Base-by-base conservation (phyloP, 106 monocot species). In the Allium fistulosum region DNA sequence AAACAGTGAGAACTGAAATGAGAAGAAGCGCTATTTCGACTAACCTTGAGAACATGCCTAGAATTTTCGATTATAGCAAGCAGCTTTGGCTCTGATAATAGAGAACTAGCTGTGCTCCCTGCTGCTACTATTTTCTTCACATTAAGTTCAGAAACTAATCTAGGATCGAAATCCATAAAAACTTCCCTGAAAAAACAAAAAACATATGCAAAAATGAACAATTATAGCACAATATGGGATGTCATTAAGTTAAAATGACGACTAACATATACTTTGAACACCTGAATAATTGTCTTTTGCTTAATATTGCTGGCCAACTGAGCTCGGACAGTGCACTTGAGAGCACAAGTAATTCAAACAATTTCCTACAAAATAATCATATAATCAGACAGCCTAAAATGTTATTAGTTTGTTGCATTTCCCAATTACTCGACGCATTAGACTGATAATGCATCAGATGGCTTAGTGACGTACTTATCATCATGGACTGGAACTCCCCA, bases 401-500 rank as follows among this genome's bases (percentile, higher is more conserved):
- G 18, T 22, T 46, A 58, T 70, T 7, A 53, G 51, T 68, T 55
- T 68, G 53, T 28, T 51, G 11, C 53, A 68, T 55, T 53, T 68
- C 22, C 15, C 37, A 37, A 37, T 37, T 37, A 37, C 1, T 1
- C 0, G 37, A 37, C 1, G 2, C 37, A 37, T 37, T 37, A 2
- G 37, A 37, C 37, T 37, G 4, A 37, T 22, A 0, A 37, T 37
- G 37, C 37, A 37, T 37, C 37, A 37, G 37, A 37, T 1, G 37
- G 4, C 37, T 37, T 37, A 37, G 37, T 37, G 37, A 37, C 37
- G 1, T 82, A 88, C 88, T 69, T 82, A 60, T 89, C 89, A 80
- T 89, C 85, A 75, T 89, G 82, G 52, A 89, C 82, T 46, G 89
- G 82, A 59, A 89, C 82, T 63, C 89, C 89, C 89, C 89, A 89